A percentile compares a stretch with the other conserved stretches of the same genome.
Evolutionary conservation across 2,329 filamentous ascomycete genomes (phyloP).

Genomic region (Fusarium sororula): DNA sequence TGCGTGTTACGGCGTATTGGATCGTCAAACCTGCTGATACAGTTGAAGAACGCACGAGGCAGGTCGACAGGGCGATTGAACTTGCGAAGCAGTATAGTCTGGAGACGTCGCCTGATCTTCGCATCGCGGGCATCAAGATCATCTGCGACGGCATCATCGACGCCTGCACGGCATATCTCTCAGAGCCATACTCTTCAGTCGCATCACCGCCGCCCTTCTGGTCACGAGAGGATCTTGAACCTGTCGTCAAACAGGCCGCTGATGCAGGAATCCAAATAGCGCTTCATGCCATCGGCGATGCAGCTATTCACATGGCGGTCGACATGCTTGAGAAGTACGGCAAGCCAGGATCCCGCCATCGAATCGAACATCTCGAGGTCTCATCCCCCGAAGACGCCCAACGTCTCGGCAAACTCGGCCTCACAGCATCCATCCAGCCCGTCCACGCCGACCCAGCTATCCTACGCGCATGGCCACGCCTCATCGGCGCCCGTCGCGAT

Average conservation of each 20-base stretch:
- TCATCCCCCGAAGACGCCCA: constrained; percentile 62
- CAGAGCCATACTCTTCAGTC: constrained; percentile 62
- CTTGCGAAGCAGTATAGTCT: constrained; percentile 49
- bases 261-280: constrained; percentile 66
- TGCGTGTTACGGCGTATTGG: constrained; percentile 66
- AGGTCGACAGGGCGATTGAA: constrained; percentile 61
- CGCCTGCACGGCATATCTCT: constrained; percentile 67
- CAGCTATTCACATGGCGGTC: constrained; percentile 64
- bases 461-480: constrained; percentile 65
- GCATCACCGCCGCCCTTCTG: constrained; percentile 60
- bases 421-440: constrained; percentile 66
- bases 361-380: constrained; percentile 72
- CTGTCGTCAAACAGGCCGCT: constrained; percentile 63
- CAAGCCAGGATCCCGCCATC: constrained; percentile 59
- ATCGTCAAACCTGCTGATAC: constrained; percentile 60
- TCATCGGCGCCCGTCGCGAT: constrained; percentile 63
- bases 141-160: constrained; percentile 72
- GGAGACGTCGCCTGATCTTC: constrained; percentile 51
- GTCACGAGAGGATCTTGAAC: constrained; percentile 60
- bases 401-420: constrained; percentile 63
- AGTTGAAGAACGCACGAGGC: constrained; percentile 52
- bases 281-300: constrained; percentile 71
- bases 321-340: constrained; percentile 58
- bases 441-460: constrained; percentile 68
- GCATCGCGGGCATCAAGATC: constrained; percentile 69